These are phyloP conservation scores for Ustilago crameri DNA, from an alignment of 1,284 basidiomycete genomes.

Conservation along the genomic window DNA sequence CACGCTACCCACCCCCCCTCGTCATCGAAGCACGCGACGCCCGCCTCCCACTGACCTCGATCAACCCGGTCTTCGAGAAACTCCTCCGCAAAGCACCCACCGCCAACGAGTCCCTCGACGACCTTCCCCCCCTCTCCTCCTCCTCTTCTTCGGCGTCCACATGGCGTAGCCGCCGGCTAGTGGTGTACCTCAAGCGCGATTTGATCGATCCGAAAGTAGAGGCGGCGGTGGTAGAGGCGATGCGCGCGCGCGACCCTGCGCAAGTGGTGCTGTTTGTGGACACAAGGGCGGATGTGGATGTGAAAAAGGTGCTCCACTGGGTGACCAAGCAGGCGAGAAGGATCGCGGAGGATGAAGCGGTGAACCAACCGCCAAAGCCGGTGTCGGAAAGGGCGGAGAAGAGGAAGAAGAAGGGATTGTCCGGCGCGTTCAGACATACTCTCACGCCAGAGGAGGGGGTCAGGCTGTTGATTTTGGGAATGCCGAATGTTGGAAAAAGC, in stretches of 20 bases:
- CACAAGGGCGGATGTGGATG: constrained; percentile 70
- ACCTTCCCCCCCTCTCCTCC: not conserved
- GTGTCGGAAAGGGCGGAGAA: constrained; percentile 28
- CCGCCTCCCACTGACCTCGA: constrained; percentile 88
- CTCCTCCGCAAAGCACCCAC: constrained; percentile 59
- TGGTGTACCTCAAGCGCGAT: constrained; percentile 94
- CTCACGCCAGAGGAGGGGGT: constrained; percentile 65
- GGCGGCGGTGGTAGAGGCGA: constrained; percentile 71
- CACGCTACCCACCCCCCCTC: constrained; percentile 79
- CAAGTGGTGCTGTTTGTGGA: constrained; percentile 72
- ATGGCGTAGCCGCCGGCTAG: constrained; percentile 73
- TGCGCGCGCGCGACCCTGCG: constrained; percentile 68
- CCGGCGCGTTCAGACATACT: constrained; percentile 63
- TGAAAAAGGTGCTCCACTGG: constrained; percentile 70
- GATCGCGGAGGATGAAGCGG: constrained; percentile 15
- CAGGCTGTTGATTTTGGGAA: constrained; percentile 73
- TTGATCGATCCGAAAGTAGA: constrained; percentile 86
- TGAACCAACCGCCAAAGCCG: constrained; percentile 6
- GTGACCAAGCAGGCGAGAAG: constrained; percentile 58
- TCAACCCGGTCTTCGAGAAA: constrained; percentile 78
- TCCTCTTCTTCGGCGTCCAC: too few species aligned
- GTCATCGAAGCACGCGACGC: constrained; percentile 95
- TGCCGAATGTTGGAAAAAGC: constrained; percentile 99
- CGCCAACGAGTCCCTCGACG: constrained; percentile 35
- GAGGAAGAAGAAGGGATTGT: constrained; percentile 52